Evolutionary conservation across 768 basidiomycete species (phyloP).

Genomic region (Suillus subalutaceus): DNA sequence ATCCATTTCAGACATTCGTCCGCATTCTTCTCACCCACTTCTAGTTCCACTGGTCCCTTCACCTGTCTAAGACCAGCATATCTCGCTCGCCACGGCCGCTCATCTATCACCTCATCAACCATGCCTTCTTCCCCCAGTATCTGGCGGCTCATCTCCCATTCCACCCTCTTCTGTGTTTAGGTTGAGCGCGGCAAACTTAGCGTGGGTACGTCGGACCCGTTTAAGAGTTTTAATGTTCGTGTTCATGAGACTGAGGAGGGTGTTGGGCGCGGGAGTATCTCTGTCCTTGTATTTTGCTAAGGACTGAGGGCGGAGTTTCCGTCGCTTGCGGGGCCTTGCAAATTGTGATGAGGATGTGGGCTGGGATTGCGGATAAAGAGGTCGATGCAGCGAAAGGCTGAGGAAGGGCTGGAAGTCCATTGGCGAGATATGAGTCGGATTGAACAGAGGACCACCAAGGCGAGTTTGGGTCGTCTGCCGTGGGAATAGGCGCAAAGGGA

Average conservation of each 20-base stretch:
- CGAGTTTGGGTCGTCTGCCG: slow-evolving; percentile 49
- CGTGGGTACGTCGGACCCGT: slow-evolving; percentile 71
- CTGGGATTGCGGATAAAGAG: neutral
- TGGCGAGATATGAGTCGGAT: slow-evolving; percentile 60
- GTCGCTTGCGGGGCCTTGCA: slow-evolving; percentile 11
- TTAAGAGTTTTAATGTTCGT: slow-evolving; percentile 76
- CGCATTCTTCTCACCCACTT: slow-evolving; percentile 63
- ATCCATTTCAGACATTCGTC: slow-evolving; percentile 72
- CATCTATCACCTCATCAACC: slow-evolving; percentile 49
- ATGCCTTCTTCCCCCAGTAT: slow-evolving; percentile 32
- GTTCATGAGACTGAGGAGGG: slow-evolving; percentile 73
- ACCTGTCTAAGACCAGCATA: slow-evolving; percentile 13
- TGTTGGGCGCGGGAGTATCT: slow-evolving; percentile 34
- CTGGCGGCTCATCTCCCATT: slow-evolving; percentile 37
- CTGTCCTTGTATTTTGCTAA: slow-evolving; percentile 22
- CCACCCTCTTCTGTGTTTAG: slow-evolving; percentile 38
- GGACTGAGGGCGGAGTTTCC: slow-evolving; percentile 21
- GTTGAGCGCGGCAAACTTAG: slow-evolving; percentile 64
- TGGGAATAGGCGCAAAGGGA: slow-evolving; percentile 23
- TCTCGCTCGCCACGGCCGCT: slow-evolving; percentile 55
- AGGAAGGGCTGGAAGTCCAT: slow-evolving; percentile 62
- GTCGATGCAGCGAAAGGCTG: slow-evolving; percentile 38
- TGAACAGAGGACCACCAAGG: slow-evolving; percentile 80
- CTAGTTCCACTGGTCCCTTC: slow-evolving; percentile 37
- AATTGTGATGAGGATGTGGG: slow-evolving; percentile 24